Evolutionary conservation across 2,329 filamentous ascomycete species (phyloP), one percentile per base, ranked within the genome.

Genomic region (Arthrobotrys conoides): DNA sequence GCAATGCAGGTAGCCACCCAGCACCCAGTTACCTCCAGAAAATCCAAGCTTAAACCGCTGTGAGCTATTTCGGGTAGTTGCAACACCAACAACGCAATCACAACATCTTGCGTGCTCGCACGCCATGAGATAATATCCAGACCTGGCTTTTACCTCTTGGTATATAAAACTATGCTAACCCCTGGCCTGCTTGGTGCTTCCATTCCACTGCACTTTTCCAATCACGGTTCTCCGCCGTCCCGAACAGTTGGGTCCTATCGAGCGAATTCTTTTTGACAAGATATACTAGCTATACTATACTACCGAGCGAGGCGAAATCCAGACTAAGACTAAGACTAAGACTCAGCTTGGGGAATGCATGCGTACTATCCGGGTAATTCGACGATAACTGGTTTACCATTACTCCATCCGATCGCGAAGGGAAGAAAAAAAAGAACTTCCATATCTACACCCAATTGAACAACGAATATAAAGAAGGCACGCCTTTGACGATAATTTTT

Each of bases 31-130:
- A 30, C 3, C 27, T 3, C 27, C 27, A 30, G 27, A 30, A 46
- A 46, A 41, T 24, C 61, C 63, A 78, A 78, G 67, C 73, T 78
- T 65, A 69, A 61, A 78, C 16, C 20, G 46, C 14, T 55, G 3
- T 77, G 72, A 51, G 66, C 48, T 55, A 70, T 76, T 75, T 69
- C 63, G 48, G 71, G 53, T 27, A 44, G 33, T 12, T 48, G n/a
- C 53, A 71, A 71, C 53, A 53, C 22, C 53, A 61, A 38, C 63
- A 65, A 55, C 38, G 51, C 59, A 49, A 63, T 53, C 51, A 64
- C 70, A 64, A 67, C 63, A 59, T 59, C 53, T 59, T 53, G 73
- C 73, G 73, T 77, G 73, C 38, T 67, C 44, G 55, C 73, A 77
- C 73, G 73, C 46, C 33, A 77, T 64, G 48, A 41, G 38, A 41